These are phyloP conservation scores for Grosmannia clavigera DNA, from an alignment of 2,329 filamentous ascomycete species.

Conservation along the genomic window DNA sequence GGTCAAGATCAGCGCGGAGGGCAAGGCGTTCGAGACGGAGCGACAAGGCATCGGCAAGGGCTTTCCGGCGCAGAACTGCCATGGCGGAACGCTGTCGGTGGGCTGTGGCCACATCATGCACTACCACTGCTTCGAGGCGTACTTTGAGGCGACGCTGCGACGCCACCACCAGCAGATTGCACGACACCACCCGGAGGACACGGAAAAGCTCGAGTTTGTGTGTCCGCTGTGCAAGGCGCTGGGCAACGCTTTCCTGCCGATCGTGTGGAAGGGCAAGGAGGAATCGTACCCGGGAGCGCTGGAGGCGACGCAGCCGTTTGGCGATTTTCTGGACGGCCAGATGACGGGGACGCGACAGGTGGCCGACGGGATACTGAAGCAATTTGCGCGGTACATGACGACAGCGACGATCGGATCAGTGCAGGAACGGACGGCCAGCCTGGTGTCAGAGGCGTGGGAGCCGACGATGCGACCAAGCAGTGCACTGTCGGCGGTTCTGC, in stretches of 20 bases:
- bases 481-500: no score
- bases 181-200: constrained; percentile 78
- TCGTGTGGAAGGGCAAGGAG: constrained; percentile 88
- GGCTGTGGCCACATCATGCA: constrained; percentile 99
- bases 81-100: constrained; percentile 68
- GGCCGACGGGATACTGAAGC: constrained; percentile 21
- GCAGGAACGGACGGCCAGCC: constrained; percentile 24
- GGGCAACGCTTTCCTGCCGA: constrained; percentile 86
- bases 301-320: constrained; percentile 44
- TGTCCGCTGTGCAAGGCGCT: constrained; percentile 95
- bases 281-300: constrained; percentile 70
- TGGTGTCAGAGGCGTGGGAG: constrained; percentile 32
- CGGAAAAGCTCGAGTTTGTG: constrained; percentile 75
- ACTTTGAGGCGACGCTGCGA: constrained; percentile 70
- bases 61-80: constrained; percentile 57
- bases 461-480: constrained; percentile 5
- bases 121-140: constrained; percentile 86
- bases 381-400: constrained; percentile 27
- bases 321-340: constrained; percentile 53
- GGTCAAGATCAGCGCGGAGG: constrained; percentile 61
- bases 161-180: constrained; percentile 89
- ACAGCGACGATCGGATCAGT: constrained; percentile 26
- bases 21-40: constrained; percentile 59
- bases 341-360: constrained; percentile 26
- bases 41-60: constrained; percentile 80